Evolutionary conservation across 805 yeast genomes (phyloP), one percentile per base, ranked within the genome.

Genomic region (Wickerhamomyces chambardii): DNA sequence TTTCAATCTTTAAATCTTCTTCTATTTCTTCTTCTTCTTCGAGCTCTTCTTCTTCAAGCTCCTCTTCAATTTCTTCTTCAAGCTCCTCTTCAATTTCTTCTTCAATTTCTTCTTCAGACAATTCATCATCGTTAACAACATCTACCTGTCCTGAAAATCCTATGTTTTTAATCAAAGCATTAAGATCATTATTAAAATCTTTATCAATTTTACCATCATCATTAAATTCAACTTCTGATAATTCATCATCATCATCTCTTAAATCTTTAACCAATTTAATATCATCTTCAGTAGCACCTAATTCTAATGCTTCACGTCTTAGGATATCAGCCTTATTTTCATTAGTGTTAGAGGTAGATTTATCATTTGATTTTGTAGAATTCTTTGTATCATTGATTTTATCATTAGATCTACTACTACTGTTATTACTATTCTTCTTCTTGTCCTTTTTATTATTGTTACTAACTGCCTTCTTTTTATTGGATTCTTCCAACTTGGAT

Each of bases 241-340:
- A 19, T n/a, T 49, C 64, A 21, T 55, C 67, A 22, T 61, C 75
- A 25, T 68, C 78, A 17, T 70, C 74, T 11, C 63, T 59, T 4
- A 81, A 46, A 14, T 68, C 82, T 25, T 69, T 67, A 11, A 89
- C 46, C 34, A 87, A 58, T 30, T 72, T 69, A 31, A 89, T 53
- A 55, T 87, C 97, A 17, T 78, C 89, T 45, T 84, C 92, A 14
- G 85, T 70, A 16, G 96, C 97, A 25, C 97, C 96, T 21, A 89
- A 60, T 17, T 78, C 78, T 12, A 78, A 54, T 3, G 95, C 94
- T 60, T 82, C 94, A 40, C 77, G 73, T 45, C 82, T 76, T 33
- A 84, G 55, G 2, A 41, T 48, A 8, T 53, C 58, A 28, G 33
- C 41, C 21, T 29, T 27, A 17, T 36, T 39, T 39, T 39, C 19